phyloP scores from a whole-genome alignment of 805 yeast species.

The Pichia heedii region DNA sequence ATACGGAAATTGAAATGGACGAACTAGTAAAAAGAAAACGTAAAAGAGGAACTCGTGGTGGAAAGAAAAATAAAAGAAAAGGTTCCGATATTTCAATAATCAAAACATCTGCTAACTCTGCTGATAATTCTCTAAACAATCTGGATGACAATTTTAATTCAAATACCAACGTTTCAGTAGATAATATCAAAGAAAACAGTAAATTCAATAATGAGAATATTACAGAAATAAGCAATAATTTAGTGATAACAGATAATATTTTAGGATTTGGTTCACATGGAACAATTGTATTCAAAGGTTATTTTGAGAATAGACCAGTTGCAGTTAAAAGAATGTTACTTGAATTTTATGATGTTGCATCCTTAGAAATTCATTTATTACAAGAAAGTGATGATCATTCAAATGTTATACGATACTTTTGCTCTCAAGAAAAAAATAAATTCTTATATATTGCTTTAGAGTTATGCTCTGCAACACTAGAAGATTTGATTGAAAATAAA shows the following conservation, averaged over 20 bases:
- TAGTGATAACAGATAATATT: constrained; percentile 62
- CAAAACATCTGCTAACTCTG: too few relatives aligned
- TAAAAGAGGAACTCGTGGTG: constrained; percentile 83
- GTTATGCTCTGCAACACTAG: constrained; percentile 80
- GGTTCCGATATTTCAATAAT: constrained; percentile 10
- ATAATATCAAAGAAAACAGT: neutral
- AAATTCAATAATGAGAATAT: constrained; percentile 1
- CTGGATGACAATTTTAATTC: too few relatives aligned
- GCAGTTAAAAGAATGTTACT: constrained; percentile 92
- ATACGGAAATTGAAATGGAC: neutral
- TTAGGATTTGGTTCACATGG: constrained; percentile 96
- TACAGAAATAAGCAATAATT: constrained; percentile 28
- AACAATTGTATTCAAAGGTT: constrained; percentile 85
- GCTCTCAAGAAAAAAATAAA: constrained; percentile 83
- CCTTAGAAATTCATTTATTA: constrained; percentile 76
- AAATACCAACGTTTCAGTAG: too few relatives aligned
- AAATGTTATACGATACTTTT: constrained; percentile 85
- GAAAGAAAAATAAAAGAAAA: constrained; percentile 46
- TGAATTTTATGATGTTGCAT: constrained; percentile 89
- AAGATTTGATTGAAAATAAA: constrained; percentile 59
- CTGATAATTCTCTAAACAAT: too few relatives aligned
- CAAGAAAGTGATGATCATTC: constrained; percentile 97
- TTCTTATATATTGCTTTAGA: constrained; percentile 91
- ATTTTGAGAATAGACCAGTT: constrained; percentile 86
- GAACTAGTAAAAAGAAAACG: constrained; percentile 38